Conservation (phyloP, 441 rosid genomes). For the Macaranga tanarius region DNA sequence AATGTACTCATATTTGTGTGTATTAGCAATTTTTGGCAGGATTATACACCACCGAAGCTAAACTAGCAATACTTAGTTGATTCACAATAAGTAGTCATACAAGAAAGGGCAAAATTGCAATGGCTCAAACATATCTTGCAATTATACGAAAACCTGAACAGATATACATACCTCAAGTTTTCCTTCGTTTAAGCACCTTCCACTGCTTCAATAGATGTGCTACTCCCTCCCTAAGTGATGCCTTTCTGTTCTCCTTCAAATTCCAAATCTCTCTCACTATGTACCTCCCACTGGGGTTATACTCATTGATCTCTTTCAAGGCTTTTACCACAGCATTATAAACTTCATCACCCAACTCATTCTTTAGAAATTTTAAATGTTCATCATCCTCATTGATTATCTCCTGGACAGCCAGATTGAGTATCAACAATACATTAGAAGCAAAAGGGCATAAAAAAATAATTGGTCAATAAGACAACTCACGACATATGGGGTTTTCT, state of each 20-base stretch:
- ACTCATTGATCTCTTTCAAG: neutral
- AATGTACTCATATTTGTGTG: no score
- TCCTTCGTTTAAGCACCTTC: constrained; percentile 27
- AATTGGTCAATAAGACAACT: no score
- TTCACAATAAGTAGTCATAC: no score
- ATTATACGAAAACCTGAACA: neutral
- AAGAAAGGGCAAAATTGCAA: no score
- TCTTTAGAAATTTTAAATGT: constrained; percentile 34
- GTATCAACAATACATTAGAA: neutral
- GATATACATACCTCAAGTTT: constrained; percentile 16
- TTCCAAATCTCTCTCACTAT: constrained; percentile 38
- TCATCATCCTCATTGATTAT: constrained; percentile 38
- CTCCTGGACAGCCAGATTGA: constrained; percentile 27
- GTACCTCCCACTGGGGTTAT: neutral
- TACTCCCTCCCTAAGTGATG: constrained; percentile 38
- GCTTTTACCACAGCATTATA: constrained; percentile 30
- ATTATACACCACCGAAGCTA: no score
- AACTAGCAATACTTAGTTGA: no score
- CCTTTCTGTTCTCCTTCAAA: constrained; percentile 37
- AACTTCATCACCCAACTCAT: constrained; percentile 36
- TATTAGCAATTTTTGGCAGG: no score
- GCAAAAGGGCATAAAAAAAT: neutral
- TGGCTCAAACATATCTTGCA: no score
- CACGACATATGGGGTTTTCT: no score
- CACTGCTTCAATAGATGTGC: constrained; percentile 25